Base-by-base conservation (phyloP, 805 yeast genomes). In the Kluyveromyces aestuarii region DNA sequence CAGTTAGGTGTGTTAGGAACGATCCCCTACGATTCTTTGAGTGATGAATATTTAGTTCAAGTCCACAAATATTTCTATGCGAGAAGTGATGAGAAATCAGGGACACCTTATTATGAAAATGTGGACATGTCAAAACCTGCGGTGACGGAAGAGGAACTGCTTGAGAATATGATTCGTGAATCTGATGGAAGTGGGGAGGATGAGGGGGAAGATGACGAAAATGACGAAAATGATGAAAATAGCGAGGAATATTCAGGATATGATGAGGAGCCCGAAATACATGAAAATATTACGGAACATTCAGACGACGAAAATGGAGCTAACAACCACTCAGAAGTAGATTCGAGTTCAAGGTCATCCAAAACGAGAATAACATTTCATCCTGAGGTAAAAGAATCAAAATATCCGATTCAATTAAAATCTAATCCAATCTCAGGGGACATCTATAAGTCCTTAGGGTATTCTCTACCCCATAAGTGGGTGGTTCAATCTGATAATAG, bases 1-100 rank as follows among this genome's bases (percentile, higher is more conserved):
- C 50, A 51, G 27, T 44, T 63, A 37, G 67, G 67, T 11, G 66
- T 64, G 13, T 46, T 63, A 6, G 69, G 69, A 8, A 63, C 67
- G 5, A 52, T 64, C 8, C 58, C 66, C 2, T 64, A 58, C 47
- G 61, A 60, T 43, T 46, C 60, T 2, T 55, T 59, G 2, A 58
- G 52, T 41, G 69, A 64, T 51, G 62, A 59, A 16, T 63, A 64
- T 43, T 49, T 64, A 37, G 46, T 62, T 14, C 65, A 62, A 42
- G 60, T 60, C 8, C 61, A 62, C 48, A 56, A 58, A 49, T 63
- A 61, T 48, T 64, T 64, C 41, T 63, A 59, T 41, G 40, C 66
- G 58, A 19, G 57, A 47, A 25, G 46, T 41, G 27, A 45, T 43
- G 43, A 44, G 2, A 36, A 37, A 6, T 10, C 8, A 14, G 13